Base-by-base conservation (phyloP, 148 eudicot genomes). In the Dianthus caryophyllus region DNA sequence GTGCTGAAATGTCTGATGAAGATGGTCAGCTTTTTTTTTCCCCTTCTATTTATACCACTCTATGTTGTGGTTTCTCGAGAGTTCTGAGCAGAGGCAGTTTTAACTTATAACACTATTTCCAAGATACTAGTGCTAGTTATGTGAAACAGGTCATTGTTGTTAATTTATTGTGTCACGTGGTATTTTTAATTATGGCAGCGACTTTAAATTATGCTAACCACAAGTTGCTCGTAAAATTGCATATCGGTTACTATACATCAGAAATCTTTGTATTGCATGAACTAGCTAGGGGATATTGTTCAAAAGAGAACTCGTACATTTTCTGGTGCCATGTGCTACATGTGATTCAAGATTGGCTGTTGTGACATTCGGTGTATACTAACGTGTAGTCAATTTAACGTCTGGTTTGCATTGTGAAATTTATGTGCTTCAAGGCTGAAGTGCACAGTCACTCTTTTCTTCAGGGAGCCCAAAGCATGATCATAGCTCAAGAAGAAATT, bases 391-490 rank as follows among this genome's bases (percentile, higher is more conserved):
- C 18, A 1, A 56, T 10, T 27, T 61, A 22, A 18, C 21, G 3
- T 61, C 30, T 31, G 60, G 47, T 43, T 38, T 31, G 26, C 21
- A 25, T 21, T 8, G 44, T 18, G 8, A n/a, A 27, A 53, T 60
- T 33, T 38, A 22, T 15, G 36, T 54, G 41, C 62, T 53, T 63
- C 31, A 55, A 14, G 22, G 14, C 44, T 27, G 66, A 8, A 20
- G 39, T 41, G n/a, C 2, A 8, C 22, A 18, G 12, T 61, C 29
- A 33, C 59, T 44, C 55, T n/a, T 38, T 21, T 58, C 26, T 77
- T 64, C 78, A 91, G 96, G 81, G 31, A 83, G 84, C 65, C 84
- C 82, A 26, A 78, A 26, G 24, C 76, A 68, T 67, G 83, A 77
- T 26, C 81, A 36, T 53, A 70, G 73, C 61, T 75, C 76, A 39